phyloP scores from a whole-genome alignment of 176 grass and related monocot genomes.

The Elaeis guineensis region DNA sequence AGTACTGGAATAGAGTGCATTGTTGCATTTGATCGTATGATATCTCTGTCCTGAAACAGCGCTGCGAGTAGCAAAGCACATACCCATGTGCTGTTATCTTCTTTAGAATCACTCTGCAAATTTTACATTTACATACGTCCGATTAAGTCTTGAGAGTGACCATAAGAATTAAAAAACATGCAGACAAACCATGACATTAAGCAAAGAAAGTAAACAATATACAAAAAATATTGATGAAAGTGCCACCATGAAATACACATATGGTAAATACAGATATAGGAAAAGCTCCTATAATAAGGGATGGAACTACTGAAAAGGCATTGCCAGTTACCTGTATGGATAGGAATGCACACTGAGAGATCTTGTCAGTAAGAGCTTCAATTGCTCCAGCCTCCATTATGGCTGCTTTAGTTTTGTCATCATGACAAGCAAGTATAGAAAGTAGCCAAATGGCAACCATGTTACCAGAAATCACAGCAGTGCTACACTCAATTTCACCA shows the following conservation, averaged over 20 bases:
- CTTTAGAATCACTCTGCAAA: slow-evolving; percentile 67
- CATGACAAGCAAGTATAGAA: slow-evolving; percentile 68
- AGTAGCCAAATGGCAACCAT: slow-evolving; percentile 96
- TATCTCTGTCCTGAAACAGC: slow-evolving; percentile 93
- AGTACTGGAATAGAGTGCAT: slow-evolving; percentile 84
- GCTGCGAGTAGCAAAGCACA: slow-evolving; percentile 84
- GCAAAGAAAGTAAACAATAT: no score
- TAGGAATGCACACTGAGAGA: slow-evolving; percentile 81
- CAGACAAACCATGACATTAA: no score
- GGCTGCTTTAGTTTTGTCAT: slow-evolving; percentile 53
- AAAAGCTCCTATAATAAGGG: no score
- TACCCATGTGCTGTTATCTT: slow-evolving; percentile 91
- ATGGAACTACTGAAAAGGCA: slow-evolving; percentile 3
- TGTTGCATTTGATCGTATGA: slow-evolving; percentile 67
- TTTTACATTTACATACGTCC: slow-evolving; percentile 3
- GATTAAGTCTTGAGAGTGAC: slow-evolving; percentile 2
- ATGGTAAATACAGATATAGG: no score
- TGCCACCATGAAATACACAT: no score
- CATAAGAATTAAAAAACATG: no score
- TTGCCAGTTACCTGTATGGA: slow-evolving; percentile 50
- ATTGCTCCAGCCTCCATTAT: slow-evolving; percentile 78
- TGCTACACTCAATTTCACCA: slow-evolving; percentile 43
- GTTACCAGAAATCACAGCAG: slow-evolving; percentile 74
- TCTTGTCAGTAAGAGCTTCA: slow-evolving; percentile 77
- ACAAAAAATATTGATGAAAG: no score